Percentiles rank a stretch among this genome's conserved stretches.
These are phyloP conservation scores for Aspergillus nidulans DNA, from an alignment of 495 filamentous ascomycete genomes.

Conservation along the genomic window DNA sequence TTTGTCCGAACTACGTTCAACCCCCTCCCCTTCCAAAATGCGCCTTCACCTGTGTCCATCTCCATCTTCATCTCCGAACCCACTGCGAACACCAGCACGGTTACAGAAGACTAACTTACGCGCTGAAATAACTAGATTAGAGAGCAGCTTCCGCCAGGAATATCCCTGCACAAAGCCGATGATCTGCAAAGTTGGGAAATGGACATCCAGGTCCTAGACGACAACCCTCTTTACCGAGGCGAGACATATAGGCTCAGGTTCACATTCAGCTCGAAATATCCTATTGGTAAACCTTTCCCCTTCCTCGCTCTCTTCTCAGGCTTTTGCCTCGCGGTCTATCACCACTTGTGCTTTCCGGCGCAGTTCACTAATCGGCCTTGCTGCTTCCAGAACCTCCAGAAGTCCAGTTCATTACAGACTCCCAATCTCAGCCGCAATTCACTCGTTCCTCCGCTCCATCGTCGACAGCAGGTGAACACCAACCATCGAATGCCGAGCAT, in stretches of 20 bases:
- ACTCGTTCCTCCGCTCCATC: slow-evolving; percentile 20
- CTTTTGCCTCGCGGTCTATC: neutral
- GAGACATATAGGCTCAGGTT: slow-evolving; percentile 85
- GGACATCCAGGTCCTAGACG: slow-evolving; percentile 86
- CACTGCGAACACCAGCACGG: neutral
- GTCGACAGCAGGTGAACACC: neutral
- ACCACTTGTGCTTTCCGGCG: too few relatives aligned
- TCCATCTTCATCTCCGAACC: too few relatives aligned
- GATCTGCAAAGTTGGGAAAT: slow-evolving; percentile 87
- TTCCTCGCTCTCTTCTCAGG: neutral
- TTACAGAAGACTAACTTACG: neutral
- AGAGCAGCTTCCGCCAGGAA: slow-evolving; percentile 59
- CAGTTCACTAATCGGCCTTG: neutral
- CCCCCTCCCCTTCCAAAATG: neutral
- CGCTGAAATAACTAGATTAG: slow-evolving; percentile 36
- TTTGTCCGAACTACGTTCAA: neutral
- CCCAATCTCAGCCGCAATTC: neutral
- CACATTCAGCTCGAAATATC: slow-evolving; percentile 75
- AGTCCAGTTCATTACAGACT: slow-evolving; percentile 66
- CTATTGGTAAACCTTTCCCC: slow-evolving; percentile 63
- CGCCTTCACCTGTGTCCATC: too few relatives aligned
- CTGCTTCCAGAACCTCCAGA: slow-evolving; percentile 72
- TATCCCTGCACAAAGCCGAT: slow-evolving; percentile 72
- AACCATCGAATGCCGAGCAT: neutral
- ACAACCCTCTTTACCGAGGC: slow-evolving; percentile 82